Evolutionary conservation across 1,139 yeast genomes (phyloP).

Genomic region (Pichia cactophila): DNA sequence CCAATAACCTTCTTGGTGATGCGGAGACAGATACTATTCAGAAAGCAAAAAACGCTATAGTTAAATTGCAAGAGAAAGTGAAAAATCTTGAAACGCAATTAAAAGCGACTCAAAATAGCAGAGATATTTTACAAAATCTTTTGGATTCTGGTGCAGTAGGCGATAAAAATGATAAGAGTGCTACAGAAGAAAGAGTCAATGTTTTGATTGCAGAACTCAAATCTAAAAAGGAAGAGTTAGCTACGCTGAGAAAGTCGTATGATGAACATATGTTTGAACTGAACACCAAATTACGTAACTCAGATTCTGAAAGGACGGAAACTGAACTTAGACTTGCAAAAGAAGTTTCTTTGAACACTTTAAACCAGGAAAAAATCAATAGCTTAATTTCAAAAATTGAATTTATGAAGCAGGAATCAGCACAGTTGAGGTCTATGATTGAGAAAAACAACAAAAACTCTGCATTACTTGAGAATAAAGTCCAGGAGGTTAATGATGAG

Average conservation of each 20-base stretch:
- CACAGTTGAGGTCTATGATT: conserved; percentile 35
- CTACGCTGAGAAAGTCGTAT: conserved; percentile 34
- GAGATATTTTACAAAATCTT: conserved; percentile 47
- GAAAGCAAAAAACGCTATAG: conserved; percentile 65
- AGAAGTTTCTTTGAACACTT: conserved; percentile 38
- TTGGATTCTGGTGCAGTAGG: conserved; percentile 32
- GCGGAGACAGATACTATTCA: conserved; percentile 20
- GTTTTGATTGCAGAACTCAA: conserved; percentile 26
- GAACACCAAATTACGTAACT: conserved; percentile 31
- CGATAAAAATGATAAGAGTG: conserved; percentile 14
- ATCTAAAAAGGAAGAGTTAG: conserved; percentile 22
- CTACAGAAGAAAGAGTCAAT: conserved; percentile 30
- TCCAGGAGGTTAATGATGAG: conserved; percentile 51
- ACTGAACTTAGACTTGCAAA: conserved; percentile 39
- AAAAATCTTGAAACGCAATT: conserved; percentile 42
- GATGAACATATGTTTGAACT: conserved; percentile 35
- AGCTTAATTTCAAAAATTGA: conserved; percentile 32
- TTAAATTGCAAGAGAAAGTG: conserved; percentile 57
- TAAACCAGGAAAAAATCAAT: conserved; percentile 39
- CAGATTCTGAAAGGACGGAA: conserved; percentile 44
- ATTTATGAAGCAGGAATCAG: conserved; percentile 37
- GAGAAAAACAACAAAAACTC: conserved; percentile 49
- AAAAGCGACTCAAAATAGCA: conserved; percentile 50
- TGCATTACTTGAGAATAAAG: conserved; percentile 46
- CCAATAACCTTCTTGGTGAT: conserved; percentile 51